phyloP scores from a whole-genome alignment of 805 yeast genomes.

The Huiozyma naganishii region DNA sequence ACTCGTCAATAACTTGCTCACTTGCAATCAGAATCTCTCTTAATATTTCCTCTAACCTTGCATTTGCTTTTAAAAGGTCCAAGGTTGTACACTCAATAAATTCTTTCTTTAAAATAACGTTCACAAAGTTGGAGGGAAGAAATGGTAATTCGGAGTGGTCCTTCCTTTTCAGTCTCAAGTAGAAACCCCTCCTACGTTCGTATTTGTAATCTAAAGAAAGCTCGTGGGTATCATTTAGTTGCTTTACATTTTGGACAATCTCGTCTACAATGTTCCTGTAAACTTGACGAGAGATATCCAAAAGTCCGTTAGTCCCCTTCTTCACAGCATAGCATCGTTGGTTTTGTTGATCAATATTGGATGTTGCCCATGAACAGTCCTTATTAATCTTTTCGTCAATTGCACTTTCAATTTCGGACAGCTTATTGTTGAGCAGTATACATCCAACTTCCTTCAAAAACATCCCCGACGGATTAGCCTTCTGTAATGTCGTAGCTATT shows the following conservation, averaged over 20 bases:
- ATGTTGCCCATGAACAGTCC: slow-evolving; percentile 34
- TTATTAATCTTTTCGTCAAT: slow-evolving; percentile 31
- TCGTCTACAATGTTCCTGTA: slow-evolving; percentile 32
- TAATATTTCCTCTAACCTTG: slow-evolving; percentile 31
- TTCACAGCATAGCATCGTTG: slow-evolving; percentile 37
- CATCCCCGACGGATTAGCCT: slow-evolving; percentile 4
- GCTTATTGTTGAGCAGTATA: slow-evolving; percentile 19
- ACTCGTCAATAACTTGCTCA: slow-evolving; percentile 29
- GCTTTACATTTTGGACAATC: slow-evolving; percentile 21
- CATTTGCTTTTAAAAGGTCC: slow-evolving; percentile 31
- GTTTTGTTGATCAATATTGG: slow-evolving; percentile 32
- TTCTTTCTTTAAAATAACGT: slow-evolving; percentile 22
- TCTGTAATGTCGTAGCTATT: slow-evolving; percentile 10
- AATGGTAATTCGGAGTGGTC: slow-evolving; percentile 4
- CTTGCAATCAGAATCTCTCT: slow-evolving; percentile 35
- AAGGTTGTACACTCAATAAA: slow-evolving; percentile 33
- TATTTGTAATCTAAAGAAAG: slow-evolving; percentile 26
- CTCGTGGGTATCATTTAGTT: slow-evolving; percentile 15
- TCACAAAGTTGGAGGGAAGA: slow-evolving; percentile 30
- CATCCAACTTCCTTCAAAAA: slow-evolving; percentile 24
- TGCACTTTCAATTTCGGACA: slow-evolving; percentile 13
- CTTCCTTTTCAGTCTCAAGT: slow-evolving; percentile 22
- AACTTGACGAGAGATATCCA: slow-evolving; percentile 35
- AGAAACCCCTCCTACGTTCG: slow-evolving; percentile 32
- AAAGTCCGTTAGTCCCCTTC: slow-evolving; percentile 34